Conservation (phyloP, 2,329 filamentous ascomycete species). For the Sporothrix sp. region DNA sequence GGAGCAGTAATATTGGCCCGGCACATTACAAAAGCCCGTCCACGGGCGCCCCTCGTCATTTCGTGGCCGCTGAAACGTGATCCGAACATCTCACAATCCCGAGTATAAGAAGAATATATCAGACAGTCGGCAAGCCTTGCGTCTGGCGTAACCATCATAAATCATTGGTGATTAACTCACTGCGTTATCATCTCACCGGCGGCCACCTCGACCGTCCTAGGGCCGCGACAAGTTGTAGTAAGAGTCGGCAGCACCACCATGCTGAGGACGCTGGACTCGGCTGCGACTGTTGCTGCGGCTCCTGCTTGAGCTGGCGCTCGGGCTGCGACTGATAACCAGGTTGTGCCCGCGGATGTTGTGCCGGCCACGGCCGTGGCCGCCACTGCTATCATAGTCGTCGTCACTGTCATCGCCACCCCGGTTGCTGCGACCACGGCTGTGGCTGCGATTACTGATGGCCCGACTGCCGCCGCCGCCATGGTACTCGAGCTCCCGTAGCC, state of each 20-base stretch:
- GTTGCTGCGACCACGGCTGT: neutral
- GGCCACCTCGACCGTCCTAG: neutral
- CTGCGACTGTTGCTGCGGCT: conserved; percentile 5
- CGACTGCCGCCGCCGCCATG: conserved; percentile 6
- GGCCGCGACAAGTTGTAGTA: conserved; percentile 11
- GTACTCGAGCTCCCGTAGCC: conserved; percentile 10
- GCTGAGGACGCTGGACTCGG: neutral
- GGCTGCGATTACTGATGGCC: conserved; percentile 5
- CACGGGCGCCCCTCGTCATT: too few species aligned
- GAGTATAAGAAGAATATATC: too few species aligned
- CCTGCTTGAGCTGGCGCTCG: conserved; percentile 9
- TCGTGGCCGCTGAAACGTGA: too few species aligned
- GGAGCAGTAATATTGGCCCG: too few species aligned
- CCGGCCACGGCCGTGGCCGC: conserved; percentile 20
- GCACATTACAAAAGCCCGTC: too few species aligned
- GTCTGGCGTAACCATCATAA: too few species aligned
- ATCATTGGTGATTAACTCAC: too few species aligned
- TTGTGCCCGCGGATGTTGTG: conserved; percentile 14
- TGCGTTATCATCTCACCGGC: neutral
- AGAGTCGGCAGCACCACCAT: conserved; percentile 15
- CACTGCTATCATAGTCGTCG: neutral
- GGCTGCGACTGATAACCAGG: conserved; percentile 13
- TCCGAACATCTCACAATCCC: too few species aligned
- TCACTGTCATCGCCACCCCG: conserved; percentile 11
- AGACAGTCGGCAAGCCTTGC: too few species aligned